Evolutionary conservation across 352 stramenopile species (phyloP).

Genomic region (Phytophthora litchii): DNA sequence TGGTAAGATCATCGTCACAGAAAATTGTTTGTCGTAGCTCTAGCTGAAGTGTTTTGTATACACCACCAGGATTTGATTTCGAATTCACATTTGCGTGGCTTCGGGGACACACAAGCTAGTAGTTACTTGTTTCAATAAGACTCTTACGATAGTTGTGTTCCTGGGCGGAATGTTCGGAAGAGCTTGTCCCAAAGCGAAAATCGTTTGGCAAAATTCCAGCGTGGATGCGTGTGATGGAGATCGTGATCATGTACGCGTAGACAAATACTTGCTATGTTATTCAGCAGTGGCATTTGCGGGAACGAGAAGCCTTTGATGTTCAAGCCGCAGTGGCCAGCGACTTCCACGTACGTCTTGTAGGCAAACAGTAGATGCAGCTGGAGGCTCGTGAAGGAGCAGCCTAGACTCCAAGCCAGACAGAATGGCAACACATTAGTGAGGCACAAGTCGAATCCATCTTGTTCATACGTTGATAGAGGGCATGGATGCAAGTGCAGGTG

Average conservation of each 20-base stretch:
- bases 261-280: slow-evolving; percentile 51
- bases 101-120: too few species aligned
- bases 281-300: slow-evolving; percentile 79
- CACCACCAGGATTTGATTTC: neutral
- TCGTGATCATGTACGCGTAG: slow-evolving; percentile 86
- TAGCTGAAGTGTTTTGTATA: neutral
- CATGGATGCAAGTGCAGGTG: slow-evolving; percentile 80
- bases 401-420: slow-evolving; percentile 48
- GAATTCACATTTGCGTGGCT: too few species aligned
- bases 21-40: neutral
- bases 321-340: slow-evolving; percentile 82
- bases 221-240: slow-evolving; percentile 82
- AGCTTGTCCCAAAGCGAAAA: slow-evolving; percentile 89
- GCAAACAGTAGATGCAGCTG: slow-evolving; percentile 82
- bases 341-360: slow-evolving; percentile 92
- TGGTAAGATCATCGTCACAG: slow-evolving; percentile 7
- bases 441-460: slow-evolving; percentile 73
- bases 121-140: neutral
- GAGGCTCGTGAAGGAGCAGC: slow-evolving; percentile 49
- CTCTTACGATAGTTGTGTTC: slow-evolving; percentile 13
- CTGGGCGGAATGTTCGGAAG: slow-evolving; percentile 76
- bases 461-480: slow-evolving; percentile 84
- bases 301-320: slow-evolving; percentile 89
- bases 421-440: slow-evolving; percentile 85
- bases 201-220: slow-evolving; percentile 89